phyloP scores from a whole-genome alignment of 257 asterid species.

The Capsicum rhomboideum region DNA sequence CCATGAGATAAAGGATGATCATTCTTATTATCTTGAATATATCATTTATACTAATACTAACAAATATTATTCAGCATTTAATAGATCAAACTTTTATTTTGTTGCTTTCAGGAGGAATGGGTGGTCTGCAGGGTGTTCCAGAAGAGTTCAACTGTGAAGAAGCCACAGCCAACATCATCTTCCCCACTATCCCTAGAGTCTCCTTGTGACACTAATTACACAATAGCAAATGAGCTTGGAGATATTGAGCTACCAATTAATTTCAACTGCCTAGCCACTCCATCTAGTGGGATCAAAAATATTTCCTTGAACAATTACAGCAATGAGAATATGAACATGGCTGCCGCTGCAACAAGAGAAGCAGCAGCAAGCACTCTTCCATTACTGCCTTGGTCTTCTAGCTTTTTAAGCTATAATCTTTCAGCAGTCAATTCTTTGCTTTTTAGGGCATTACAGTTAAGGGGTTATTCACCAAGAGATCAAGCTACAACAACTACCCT shows the following conservation, averaged over 20 bases:
- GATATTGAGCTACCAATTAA: constrained; percentile 43
- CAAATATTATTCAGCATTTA: background rate
- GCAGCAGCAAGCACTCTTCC: constrained; percentile 25
- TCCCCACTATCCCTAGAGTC: constrained; percentile 59
- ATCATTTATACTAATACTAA: background rate
- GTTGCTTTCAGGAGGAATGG: constrained; percentile 70
- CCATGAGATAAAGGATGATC: background rate
- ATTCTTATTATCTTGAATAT: too few species aligned
- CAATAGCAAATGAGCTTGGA: constrained; percentile 35
- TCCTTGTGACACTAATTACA: constrained; percentile 29
- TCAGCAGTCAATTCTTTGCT: constrained; percentile 33
- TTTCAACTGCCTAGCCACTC: constrained; percentile 11
- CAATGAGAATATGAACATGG: constrained; percentile 2
- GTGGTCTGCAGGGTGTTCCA: constrained; percentile 75
- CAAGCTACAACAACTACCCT: background rate
- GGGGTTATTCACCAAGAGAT: constrained; percentile 13
- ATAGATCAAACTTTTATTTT: background rate
- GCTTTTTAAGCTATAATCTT: constrained; percentile 18
- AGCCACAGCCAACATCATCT: constrained; percentile 39
- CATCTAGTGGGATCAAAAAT: constrained; percentile 15
- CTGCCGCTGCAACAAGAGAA: background rate
- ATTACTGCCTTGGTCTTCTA: constrained; percentile 49
- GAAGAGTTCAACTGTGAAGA: constrained; percentile 50
- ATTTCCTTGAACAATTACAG: constrained; percentile 24
- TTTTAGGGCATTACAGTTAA: constrained; percentile 56